A percentile compares a stretch with the other conserved stretches of the same genome.
Conservation (phyloP, 345 rosid species). For the Hirschfeldia incana region DNA sequence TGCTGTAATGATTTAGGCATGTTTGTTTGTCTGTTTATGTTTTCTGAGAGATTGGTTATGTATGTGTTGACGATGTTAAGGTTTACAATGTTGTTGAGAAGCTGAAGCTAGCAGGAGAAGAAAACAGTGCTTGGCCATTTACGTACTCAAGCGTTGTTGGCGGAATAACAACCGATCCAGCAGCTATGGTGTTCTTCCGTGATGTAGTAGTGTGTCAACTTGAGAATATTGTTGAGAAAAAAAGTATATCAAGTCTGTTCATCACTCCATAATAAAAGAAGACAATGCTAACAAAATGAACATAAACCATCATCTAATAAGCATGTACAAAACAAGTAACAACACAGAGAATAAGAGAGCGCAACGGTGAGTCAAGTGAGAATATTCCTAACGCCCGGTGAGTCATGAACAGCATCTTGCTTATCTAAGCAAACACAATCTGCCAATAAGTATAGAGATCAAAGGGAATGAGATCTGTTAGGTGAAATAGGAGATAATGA, state of each 20-base stretch:
- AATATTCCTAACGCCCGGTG: too few species aligned
- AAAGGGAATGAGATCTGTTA: too few species aligned
- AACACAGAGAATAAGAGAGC: neutral
- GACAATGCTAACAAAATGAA: neutral
- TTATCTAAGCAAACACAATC: too few species aligned
- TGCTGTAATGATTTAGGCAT: neutral
- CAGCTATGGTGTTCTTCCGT: conserved; percentile 84
- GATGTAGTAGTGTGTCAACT: neutral
- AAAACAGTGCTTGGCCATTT: conserved; percentile 60
- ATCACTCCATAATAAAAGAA: neutral
- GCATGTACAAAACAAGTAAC: neutral
- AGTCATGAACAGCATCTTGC: too few species aligned
- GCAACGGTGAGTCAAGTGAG: neutral
- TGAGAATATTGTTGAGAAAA: neutral
- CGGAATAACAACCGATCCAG: conserved; percentile 72
- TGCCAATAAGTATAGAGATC: too few species aligned
- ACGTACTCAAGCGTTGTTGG: conserved; percentile 78
- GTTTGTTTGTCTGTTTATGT: neutral
- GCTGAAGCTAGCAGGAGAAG: conserved; percentile 50
- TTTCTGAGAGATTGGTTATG: neutral
- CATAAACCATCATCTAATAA: neutral
- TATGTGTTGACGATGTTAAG: neutral
- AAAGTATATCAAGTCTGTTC: neutral
- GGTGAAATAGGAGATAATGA: too few species aligned
- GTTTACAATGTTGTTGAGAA: conserved; percentile 43